Base-by-base conservation (phyloP, 2,329 filamentous ascomycete genomes). In the Fusarium floridanum region DNA sequence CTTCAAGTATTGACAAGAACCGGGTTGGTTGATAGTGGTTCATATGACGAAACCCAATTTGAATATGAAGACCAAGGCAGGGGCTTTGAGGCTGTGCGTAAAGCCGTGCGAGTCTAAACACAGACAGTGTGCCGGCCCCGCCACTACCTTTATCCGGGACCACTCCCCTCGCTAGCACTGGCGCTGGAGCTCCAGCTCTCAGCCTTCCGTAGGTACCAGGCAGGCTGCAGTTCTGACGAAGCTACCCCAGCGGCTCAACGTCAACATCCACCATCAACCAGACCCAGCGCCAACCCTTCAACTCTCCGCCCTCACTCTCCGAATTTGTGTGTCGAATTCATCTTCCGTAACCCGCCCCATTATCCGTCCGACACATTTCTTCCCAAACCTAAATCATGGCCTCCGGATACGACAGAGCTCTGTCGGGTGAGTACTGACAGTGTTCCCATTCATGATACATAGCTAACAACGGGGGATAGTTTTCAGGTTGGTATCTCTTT, bases 371-470 rank as follows among this genome's bases (percentile, higher is more conserved):
- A 39, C 34, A 32, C 48, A 32, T 45, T 34, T 65, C 48, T 34
- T 50, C 10, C 34, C 41, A 43, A 60, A 66, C 36, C 64, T 76
- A 65, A 71, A 80, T 45, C 79, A 91, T 97, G 94, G 93, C 95
- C 85, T 98, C 95, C 81, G 96, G 96, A 86, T 99, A 99, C 88
- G 97, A 99, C 88, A 94, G 97, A 93, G 97, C 96, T 86, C 92
- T 98, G 85, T 98, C 96, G 87, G 96, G 95, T 98, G 92, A 88
- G 92, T 82, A 67, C n/a, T 63, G 41, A 66, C 55, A 73, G 59
- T 83, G 74, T 76, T 67, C 71, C 63, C 57, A 57, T 45, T 73
- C 66, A 70, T 74, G 71, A 83, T 83, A 82, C 77, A 78, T 80
- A 80, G 82, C 87, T 90, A 86, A 90, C 83, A 72, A 53, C 76